Evolutionary conservation across 1,284 basidiomycete species (phyloP).

Genomic region (Mycena citricolor): DNA sequence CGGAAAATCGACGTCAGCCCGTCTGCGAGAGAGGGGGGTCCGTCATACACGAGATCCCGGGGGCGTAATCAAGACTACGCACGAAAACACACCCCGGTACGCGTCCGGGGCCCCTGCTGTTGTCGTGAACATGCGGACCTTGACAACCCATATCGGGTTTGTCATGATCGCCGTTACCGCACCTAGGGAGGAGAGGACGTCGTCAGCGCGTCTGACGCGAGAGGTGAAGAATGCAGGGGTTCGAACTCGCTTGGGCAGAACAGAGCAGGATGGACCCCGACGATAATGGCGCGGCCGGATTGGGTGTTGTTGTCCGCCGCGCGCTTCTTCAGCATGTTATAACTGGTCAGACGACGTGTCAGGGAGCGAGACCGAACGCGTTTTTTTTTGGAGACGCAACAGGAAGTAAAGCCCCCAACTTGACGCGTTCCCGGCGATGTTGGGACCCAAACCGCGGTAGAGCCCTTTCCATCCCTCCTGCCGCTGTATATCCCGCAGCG

Average conservation of each 20-base stretch:
- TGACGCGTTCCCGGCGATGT: conserved; percentile 94
- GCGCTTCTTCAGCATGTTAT: conserved; percentile 90
- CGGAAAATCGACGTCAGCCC: conserved; percentile 70
- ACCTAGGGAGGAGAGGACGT: conserved; percentile 57
- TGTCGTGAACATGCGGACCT: conserved; percentile 96
- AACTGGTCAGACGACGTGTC: conserved; percentile 48
- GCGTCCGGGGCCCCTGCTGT: conserved; percentile 60
- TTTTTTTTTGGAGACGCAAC: conserved; percentile 77
- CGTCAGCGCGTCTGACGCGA: too few species aligned
- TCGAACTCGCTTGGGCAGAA: conserved; percentile 93
- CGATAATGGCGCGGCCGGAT: conserved; percentile 61
- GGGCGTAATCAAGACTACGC: conserved; percentile 33
- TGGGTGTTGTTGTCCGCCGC: conserved; percentile 59
- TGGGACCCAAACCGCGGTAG: conserved; percentile 89
- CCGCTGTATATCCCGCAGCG: conserved; percentile 73
- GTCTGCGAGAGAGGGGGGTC: conserved; percentile 46
- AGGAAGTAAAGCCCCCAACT: conserved; percentile 99
- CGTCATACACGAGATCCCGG: conserved; percentile 1
- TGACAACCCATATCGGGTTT: conserved; percentile 98
- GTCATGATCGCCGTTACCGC: conserved; percentile 93
- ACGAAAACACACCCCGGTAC: conserved; percentile 83
- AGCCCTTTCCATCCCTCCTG: conserved; percentile 83
- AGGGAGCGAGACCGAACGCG: neutral
- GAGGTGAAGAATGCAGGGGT: conserved; percentile 27
- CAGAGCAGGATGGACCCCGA: conserved; percentile 85